A percentile compares a stretch with the other conserved stretches of the same genome.
These are phyloP conservation scores for Xylaria arbuscula DNA, from an alignment of 2,329 filamentous ascomycete genomes.

Conservation along the genomic window DNA sequence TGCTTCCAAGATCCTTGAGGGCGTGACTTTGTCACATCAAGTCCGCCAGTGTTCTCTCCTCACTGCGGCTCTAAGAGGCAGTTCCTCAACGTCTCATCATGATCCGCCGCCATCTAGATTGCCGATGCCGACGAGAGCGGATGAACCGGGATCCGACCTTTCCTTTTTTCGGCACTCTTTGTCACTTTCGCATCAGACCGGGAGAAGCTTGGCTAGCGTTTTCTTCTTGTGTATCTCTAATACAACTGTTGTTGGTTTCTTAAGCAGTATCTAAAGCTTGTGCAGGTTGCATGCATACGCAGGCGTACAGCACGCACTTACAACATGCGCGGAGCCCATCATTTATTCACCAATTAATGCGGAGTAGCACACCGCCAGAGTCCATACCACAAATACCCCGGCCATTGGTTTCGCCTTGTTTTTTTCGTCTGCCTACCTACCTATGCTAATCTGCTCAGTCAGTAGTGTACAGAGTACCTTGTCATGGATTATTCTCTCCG, in stretches of 20 bases:
- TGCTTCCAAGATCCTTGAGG: slow-evolving; percentile 14
- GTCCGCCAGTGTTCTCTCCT: slow-evolving; percentile 9
- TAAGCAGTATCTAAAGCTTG: slow-evolving; percentile 7
- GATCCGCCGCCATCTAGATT: slow-evolving; percentile 30
- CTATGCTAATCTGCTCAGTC: too few relatives aligned
- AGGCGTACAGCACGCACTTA: slow-evolving; percentile 7
- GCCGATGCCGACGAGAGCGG: slow-evolving; percentile 25
- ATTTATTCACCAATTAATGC: slow-evolving; percentile 28
- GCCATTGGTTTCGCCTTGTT: slow-evolving; percentile 2
- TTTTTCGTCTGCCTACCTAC: not conserved
- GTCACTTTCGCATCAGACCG: slow-evolving; percentile 10
- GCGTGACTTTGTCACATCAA: slow-evolving; percentile 9
- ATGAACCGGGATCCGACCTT: slow-evolving; percentile 18
- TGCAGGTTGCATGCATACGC: slow-evolving; percentile 29
- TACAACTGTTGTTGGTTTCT: slow-evolving; percentile 10
- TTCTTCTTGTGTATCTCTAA: slow-evolving; percentile 1
- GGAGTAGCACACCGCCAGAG: slow-evolving; percentile 34
- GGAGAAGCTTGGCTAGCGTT: not conserved
- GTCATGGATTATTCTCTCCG: not conserved
- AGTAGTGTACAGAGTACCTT: not conserved
- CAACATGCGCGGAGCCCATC: slow-evolving; percentile 24
- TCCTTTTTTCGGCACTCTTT: slow-evolving; percentile 18
- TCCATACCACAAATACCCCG: not conserved
- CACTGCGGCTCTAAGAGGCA: slow-evolving; percentile 24
- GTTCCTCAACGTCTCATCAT: slow-evolving; percentile 25